A percentile compares a stretch with the other conserved stretches of the same genome.
These are phyloP conservation scores for Pilobolus umbonatus DNA, from an alignment of 192 early-diverging fungal species.

Conservation along the genomic window DNA sequence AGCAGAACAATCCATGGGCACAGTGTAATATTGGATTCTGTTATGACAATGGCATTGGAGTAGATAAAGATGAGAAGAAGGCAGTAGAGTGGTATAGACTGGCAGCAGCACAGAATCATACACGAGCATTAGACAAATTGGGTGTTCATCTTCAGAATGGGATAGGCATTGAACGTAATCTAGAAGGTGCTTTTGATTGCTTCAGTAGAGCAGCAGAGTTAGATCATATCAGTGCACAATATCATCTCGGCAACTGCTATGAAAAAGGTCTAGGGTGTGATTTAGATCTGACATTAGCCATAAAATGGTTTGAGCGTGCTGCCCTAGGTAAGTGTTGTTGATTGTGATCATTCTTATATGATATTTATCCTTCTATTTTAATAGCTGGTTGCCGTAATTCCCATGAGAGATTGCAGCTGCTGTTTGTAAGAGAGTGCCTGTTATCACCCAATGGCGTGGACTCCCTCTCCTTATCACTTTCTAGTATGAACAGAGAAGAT, in stretches of 20 bases:
- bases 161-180: constrained; percentile 40
- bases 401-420: constrained; percentile 44
- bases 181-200: constrained; percentile 52
- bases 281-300: constrained; percentile 42
- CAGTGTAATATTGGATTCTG: constrained; percentile 74
- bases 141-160: constrained; percentile 49
- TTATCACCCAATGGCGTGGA: constrained; percentile 2
- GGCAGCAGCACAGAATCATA: constrained; percentile 55
- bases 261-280: constrained; percentile 56
- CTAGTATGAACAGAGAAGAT: constrained; percentile 2
- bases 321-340: constrained; percentile 21
- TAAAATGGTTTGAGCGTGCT: constrained; percentile 32
- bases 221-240: constrained; percentile 53
- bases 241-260: constrained; percentile 74
- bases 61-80: constrained; percentile 44
- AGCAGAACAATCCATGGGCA: constrained; percentile 52
- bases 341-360: constrained; percentile 1
- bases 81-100: constrained; percentile 54
- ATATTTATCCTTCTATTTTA: not conserved
- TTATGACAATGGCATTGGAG: constrained; percentile 74
- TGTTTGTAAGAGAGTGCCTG: constrained; percentile 36
- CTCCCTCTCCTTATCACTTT: not conserved
- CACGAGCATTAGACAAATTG: constrained; percentile 51
- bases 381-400: constrained; percentile 46
- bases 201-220: constrained; percentile 42